A percentile compares a stretch with the other conserved stretches of the same genome.
These are phyloP conservation scores for Pisolithus albus DNA, from an alignment of 768 basidiomycete species.

Conservation along the genomic window DNA sequence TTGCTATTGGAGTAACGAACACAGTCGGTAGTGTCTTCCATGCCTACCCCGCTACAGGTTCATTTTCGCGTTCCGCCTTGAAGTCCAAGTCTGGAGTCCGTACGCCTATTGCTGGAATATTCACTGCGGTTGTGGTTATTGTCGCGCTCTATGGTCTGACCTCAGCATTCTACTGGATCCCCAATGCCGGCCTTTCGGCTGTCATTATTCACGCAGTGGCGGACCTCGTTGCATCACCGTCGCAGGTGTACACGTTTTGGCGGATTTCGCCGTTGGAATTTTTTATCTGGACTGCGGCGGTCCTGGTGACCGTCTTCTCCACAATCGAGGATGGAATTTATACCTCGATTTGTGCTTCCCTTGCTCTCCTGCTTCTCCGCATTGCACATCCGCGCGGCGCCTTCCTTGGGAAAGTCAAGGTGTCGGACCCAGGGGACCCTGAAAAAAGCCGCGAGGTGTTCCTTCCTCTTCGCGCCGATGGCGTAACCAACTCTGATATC, in stretches of 20 bases:
- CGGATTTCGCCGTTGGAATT: slow-evolving; percentile 90
- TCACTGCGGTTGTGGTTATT: slow-evolving; percentile 82
- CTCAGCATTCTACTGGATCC: slow-evolving; percentile 88
- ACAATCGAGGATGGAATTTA: slow-evolving; percentile 92
- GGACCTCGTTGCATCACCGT: slow-evolving; percentile 79
- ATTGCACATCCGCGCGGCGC: slow-evolving; percentile 82
- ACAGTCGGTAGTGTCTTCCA: slow-evolving; percentile 83
- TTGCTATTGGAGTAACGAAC: slow-evolving; percentile 97
- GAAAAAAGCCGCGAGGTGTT: slow-evolving; percentile 65
- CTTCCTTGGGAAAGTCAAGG: slow-evolving; percentile 82
- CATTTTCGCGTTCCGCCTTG: slow-evolving; percentile 96
- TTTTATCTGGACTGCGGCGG: slow-evolving; percentile 80
- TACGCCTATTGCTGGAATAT: slow-evolving; percentile 83
- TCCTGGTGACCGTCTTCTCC: slow-evolving; percentile 87
- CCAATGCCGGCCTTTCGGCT: slow-evolving; percentile 75
- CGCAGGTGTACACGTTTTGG: slow-evolving; percentile 85
- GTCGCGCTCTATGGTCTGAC: slow-evolving; percentile 94
- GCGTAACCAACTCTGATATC: slow-evolving; percentile 61
- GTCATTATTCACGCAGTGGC: slow-evolving; percentile 93
- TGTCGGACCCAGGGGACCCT: slow-evolving; percentile 35
- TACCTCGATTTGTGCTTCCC: slow-evolving; percentile 73
- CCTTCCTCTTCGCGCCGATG: slow-evolving; percentile 61
- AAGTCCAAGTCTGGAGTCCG: slow-evolving; percentile 97
- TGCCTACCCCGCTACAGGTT: slow-evolving; percentile 96
- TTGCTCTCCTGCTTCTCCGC: slow-evolving; percentile 75